phyloP scores from a whole-genome alignment of 495 filamentous ascomycete species.

The Penicillium ucsense region DNA sequence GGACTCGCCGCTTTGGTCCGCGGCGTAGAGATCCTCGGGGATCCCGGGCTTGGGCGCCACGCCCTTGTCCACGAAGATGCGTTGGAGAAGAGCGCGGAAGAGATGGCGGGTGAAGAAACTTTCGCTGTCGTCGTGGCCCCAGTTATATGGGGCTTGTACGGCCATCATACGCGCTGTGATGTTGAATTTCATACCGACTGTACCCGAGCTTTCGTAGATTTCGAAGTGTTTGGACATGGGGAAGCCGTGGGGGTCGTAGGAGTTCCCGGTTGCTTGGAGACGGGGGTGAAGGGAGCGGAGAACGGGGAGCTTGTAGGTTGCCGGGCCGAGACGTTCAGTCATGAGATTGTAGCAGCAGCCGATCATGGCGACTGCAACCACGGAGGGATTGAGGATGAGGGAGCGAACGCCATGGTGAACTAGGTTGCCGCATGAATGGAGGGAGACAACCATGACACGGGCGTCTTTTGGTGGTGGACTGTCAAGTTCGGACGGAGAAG shows the following conservation, averaged over 20 bases:
- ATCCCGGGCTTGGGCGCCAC: slow-evolving; percentile 52
- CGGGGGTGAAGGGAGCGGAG: slow-evolving; percentile 50
- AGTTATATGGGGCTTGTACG: slow-evolving; percentile 87
- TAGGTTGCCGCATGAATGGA: slow-evolving; percentile 95
- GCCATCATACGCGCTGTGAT: slow-evolving; percentile 97
- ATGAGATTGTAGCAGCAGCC: slow-evolving; percentile 97
- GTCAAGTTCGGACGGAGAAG: slow-evolving; percentile 1
- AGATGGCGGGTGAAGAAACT: slow-evolving; percentile 89
- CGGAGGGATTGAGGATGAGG: slow-evolving; percentile 67
- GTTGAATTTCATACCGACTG: slow-evolving; percentile 68
- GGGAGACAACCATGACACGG: slow-evolving; percentile 76
- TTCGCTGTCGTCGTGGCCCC: slow-evolving; percentile 71
- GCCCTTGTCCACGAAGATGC: slow-evolving; percentile 73
- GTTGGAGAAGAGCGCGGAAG: slow-evolving; percentile 84
- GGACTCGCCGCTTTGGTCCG: background rate
- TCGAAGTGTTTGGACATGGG: slow-evolving; percentile 77
- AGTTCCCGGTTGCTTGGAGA: slow-evolving; percentile 45
- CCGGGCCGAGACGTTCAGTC: slow-evolving; percentile 78
- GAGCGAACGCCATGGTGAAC: slow-evolving; percentile 91
- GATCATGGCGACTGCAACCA: slow-evolving; percentile 83
- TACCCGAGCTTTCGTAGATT: slow-evolving; percentile 39
- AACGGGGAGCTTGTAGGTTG: slow-evolving; percentile 71
- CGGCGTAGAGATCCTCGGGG: slow-evolving; percentile 25
- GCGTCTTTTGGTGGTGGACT: slow-evolving; percentile 16
- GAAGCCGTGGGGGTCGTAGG: slow-evolving; percentile 79